Base-by-base conservation (phyloP, 208 protist genomes). In the Trypanosomatidae sp. region DNA sequence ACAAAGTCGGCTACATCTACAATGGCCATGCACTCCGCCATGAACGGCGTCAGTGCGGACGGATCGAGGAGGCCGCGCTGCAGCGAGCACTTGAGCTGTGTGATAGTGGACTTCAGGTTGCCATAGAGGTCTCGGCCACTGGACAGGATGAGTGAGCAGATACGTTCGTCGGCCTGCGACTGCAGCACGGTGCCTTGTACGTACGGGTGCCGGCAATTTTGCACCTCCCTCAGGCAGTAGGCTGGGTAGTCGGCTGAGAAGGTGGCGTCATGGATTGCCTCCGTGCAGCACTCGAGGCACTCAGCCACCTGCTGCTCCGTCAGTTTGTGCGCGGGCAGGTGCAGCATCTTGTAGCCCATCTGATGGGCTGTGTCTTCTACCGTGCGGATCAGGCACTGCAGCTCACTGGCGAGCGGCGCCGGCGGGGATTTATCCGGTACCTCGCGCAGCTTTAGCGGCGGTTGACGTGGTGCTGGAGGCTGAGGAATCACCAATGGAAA, bases 101-200 rank as follows among this genome's bases (percentile, higher is more conserved):
- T 91, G 67, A 95, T 78, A 46, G 91, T 94, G 28, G 81, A 64
- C 60, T 81, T 79, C 25, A 95, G 71, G 71, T 91, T 94, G 69
- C 91, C 89, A 78, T 95, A 95, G n/a, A 85, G 62, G 76, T 95
- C 91, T 81, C 89, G 90, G 22, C 91, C 91, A 69, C 90, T 92
- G 12, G 91, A 91, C 39, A 95, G 56, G 30, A 94, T 80, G 66
- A 95, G 81, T 7, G 91, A 79, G 62, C 81, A 80, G 59, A 95
- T 76, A 49, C 73, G 25, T 8, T 58, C 58, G 25, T 66, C 39
- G 0, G 47, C 15, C 4, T 28, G 25, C 3, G 70, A 72, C 50
- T 77, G 71, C 36, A 95, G 77, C 7, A 88, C 58, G 13, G 80
- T 88, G 67, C 89, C 91, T 71, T 95, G 91, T 53, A 94, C 77